Conservation (phyloP, 108 stramenopile genomes). For the Conticribra weissflogii region DNA sequence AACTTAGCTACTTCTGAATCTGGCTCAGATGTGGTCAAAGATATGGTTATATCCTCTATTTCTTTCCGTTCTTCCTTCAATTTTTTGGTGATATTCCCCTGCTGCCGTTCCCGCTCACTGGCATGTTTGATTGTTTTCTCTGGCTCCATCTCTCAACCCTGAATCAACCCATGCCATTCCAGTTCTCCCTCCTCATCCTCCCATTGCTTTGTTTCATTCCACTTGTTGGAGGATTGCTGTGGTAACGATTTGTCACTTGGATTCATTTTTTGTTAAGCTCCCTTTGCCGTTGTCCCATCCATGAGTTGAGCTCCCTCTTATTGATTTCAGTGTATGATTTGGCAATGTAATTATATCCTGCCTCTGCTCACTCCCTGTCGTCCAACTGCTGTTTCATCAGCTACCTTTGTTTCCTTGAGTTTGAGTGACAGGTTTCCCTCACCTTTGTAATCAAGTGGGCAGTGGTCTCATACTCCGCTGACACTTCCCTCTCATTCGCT, state of each 20-base stretch:
- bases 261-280: constrained; percentile 8
- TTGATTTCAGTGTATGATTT: constrained; percentile 21
- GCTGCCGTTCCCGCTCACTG: constrained; percentile 18
- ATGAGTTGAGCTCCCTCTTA: constrained; percentile 9
- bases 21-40: constrained; percentile 1
- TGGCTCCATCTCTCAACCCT: constrained; percentile 12
- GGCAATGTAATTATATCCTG: constrained; percentile 32
- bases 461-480: constrained; percentile 1
- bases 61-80: constrained; percentile 22
- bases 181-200: constrained; percentile 13
- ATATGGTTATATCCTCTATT: constrained; percentile 9
- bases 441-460: neutral
- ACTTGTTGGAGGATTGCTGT: constrained; percentile 6
- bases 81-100: constrained; percentile 21
- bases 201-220: constrained; percentile 22
- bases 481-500: constrained; percentile 19
- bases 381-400: constrained; percentile 16
- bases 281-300: neutral
- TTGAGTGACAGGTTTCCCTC: neutral
- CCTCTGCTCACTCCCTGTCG: constrained; percentile 27
- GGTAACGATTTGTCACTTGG: neutral
- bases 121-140: constrained; percentile 17
- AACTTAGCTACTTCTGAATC: constrained; percentile 14
- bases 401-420: neutral
- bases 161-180: constrained; percentile 20